These are phyloP conservation scores for Dysphania ambrosioides DNA, from an alignment of 148 eudicot genomes.

Conservation along the genomic window DNA sequence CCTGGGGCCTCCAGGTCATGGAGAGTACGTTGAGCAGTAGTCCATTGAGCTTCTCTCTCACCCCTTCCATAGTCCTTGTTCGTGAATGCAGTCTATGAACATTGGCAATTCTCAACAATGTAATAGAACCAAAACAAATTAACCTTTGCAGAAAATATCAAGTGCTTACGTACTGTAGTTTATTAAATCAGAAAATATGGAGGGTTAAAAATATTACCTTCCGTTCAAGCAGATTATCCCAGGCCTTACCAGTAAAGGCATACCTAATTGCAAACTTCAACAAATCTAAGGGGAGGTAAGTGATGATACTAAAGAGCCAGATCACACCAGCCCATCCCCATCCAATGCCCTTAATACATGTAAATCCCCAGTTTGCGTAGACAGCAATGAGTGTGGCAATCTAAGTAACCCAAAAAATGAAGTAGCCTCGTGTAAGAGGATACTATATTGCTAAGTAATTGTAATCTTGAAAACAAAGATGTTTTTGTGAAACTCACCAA, in stretches of 20 bases:
- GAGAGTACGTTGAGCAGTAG: constrained; percentile 64
- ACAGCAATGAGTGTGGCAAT: constrained; percentile 77
- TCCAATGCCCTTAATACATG: constrained; percentile 59
- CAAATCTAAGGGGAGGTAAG: constrained; percentile 64
- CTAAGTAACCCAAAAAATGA: constrained; percentile 29
- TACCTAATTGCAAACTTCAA: constrained; percentile 65
- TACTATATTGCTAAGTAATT: not conserved
- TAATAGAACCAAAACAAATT: not conserved
- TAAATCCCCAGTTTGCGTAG: constrained; percentile 66
- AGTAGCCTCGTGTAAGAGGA: not conserved
- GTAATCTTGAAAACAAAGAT: too few relatives aligned
- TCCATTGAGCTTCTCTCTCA: constrained; percentile 86
- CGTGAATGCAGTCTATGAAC: constrained; percentile 63
- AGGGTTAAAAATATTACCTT: constrained; percentile 39
- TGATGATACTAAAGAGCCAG: constrained; percentile 64
- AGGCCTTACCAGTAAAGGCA: constrained; percentile 57
- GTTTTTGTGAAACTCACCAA: constrained; percentile 44
- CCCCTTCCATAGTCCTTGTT: constrained; percentile 66
- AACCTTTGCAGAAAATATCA: not conserved
- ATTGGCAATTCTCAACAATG: not conserved
- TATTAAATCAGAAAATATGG: not conserved
- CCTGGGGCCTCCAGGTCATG: constrained; percentile 65
- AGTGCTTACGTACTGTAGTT: not conserved
- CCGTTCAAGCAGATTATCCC: constrained; percentile 61
- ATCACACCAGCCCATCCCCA: constrained; percentile 95